Evolutionary conservation across 2,329 filamentous ascomycete genomes (phyloP).

Genomic region (Pseudogymnoascus sp.): DNA sequence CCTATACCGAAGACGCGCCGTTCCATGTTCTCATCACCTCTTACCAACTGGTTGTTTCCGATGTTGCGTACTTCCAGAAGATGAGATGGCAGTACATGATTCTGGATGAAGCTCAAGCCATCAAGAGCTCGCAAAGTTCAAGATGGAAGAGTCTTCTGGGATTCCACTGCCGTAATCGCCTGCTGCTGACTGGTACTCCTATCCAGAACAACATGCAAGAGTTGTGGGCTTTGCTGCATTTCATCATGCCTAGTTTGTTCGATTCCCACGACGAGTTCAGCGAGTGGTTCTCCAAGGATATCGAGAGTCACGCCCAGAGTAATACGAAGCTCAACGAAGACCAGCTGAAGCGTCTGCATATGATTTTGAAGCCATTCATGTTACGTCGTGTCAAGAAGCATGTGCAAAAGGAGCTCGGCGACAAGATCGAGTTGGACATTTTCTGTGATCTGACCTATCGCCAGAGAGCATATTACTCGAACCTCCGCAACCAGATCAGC

Average conservation of each 20-base stretch:
- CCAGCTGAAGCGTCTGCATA: slow-evolving; percentile 90
- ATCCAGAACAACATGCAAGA: slow-evolving; percentile 99
- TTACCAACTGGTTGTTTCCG: slow-evolving; percentile 92
- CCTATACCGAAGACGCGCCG: slow-evolving; percentile 83
- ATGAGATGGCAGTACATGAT: slow-evolving; percentile 99
- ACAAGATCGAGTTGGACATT: slow-evolving; percentile 95
- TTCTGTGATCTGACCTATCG: slow-evolving; percentile 97
- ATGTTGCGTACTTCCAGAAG: slow-evolving; percentile 97
- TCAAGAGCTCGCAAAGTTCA: slow-evolving; percentile 95
- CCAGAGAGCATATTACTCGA: slow-evolving; percentile 87
- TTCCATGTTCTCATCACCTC: slow-evolving; percentile 97
- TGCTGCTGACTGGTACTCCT: slow-evolving; percentile 89
- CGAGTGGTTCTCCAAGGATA: slow-evolving; percentile 92
- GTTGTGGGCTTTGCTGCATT: slow-evolving; percentile 93
- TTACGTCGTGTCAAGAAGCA: slow-evolving; percentile 99
- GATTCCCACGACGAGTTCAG: slow-evolving; percentile 89
- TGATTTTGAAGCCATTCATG: slow-evolving; percentile 99
- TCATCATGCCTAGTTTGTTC: slow-evolving; percentile 99
- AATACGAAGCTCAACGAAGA: slow-evolving; percentile 99
- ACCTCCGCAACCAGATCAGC: slow-evolving; percentile 92
- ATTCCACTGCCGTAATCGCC: slow-evolving; percentile 90
- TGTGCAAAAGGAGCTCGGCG: slow-evolving; percentile 95
- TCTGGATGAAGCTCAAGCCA: slow-evolving; percentile 94
- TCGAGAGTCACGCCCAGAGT: slow-evolving; percentile 95
- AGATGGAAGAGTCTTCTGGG: slow-evolving; percentile 92